A percentile compares a stretch with the other conserved stretches of the same genome.
phyloP scores from a whole-genome alignment of 495 filamentous ascomycete genomes.

The Tuber indicum region DNA sequence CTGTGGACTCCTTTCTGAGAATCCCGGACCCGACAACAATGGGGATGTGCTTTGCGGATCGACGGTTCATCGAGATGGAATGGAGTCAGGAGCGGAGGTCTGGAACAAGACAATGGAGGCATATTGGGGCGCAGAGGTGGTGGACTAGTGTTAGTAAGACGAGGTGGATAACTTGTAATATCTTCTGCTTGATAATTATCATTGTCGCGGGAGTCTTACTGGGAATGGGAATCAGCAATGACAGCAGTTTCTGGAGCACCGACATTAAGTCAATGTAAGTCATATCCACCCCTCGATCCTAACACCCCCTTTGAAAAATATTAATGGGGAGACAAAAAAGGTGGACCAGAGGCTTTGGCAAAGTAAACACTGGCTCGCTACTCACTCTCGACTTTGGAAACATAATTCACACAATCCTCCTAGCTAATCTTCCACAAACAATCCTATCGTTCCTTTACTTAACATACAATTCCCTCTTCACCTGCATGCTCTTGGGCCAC shows the following conservation, averaged over 20 bases:
- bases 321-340: background rate
- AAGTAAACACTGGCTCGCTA: background rate
- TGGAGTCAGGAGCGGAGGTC: background rate
- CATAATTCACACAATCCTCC: conserved; percentile 26
- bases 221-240: too few species aligned
- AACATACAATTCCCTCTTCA: conserved; percentile 41
- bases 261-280: background rate
- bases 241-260: too few species aligned
- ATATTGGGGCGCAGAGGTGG: background rate
- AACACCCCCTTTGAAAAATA: background rate
- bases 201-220: too few species aligned
- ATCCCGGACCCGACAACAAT: conserved; percentile 14
- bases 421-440: conserved; percentile 44
- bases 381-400: conserved; percentile 13
- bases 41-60: background rate
- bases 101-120: background rate
- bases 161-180: conserved; percentile 17
- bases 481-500: too few species aligned
- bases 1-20: conserved; percentile 15
- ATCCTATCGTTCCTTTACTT: conserved; percentile 47
- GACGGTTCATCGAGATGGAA: background rate
- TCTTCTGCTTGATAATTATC: too few species aligned
- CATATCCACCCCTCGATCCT: too few species aligned
- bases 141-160: background rate
- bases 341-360: conserved; percentile 13